Evolutionary conservation across 2,329 filamentous ascomycete species (phyloP).

Genomic region (Epichloe uncinata): DNA sequence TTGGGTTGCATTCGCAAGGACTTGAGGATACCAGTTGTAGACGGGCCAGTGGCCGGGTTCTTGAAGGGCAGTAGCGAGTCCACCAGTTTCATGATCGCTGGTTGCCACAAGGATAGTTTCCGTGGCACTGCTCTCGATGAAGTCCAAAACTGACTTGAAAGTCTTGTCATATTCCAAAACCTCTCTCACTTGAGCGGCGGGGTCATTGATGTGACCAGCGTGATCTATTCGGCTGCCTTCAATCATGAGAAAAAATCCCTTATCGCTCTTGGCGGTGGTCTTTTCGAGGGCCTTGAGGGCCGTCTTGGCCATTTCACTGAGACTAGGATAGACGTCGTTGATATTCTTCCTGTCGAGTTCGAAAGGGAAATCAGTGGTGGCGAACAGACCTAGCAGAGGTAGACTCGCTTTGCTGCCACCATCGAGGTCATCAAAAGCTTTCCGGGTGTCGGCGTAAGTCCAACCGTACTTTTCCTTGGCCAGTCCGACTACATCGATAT

Average conservation of each 20-base stretch:
- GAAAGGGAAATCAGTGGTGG: slow-evolving; percentile 71
- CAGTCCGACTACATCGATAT: slow-evolving; percentile 58
- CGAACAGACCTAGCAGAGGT: slow-evolving; percentile 78
- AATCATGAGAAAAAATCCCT: slow-evolving; percentile 98
- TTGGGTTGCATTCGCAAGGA: slow-evolving; percentile 63
- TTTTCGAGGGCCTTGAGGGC: slow-evolving; percentile 67
- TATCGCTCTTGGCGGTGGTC: slow-evolving; percentile 70
- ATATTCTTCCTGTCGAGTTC: slow-evolving; percentile 79
- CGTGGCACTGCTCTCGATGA: slow-evolving; percentile 58
- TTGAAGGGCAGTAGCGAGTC: slow-evolving; percentile 66
- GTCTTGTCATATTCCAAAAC: slow-evolving; percentile 90
- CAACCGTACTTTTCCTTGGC: slow-evolving; percentile 67
- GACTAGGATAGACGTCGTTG: slow-evolving; percentile 68
- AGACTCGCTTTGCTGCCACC: slow-evolving; percentile 56
- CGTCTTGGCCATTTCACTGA: slow-evolving; percentile 81
- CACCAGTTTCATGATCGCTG: slow-evolving; percentile 93
- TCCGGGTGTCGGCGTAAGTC: slow-evolving; percentile 59
- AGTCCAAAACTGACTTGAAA: slow-evolving; percentile 72
- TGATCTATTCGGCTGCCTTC: slow-evolving; percentile 95
- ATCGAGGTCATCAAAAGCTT: slow-evolving; percentile 62
- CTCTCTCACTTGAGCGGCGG: slow-evolving; percentile 74
- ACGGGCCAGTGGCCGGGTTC: slow-evolving; percentile 38
- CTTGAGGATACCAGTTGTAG: slow-evolving; percentile 68
- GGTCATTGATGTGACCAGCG: slow-evolving; percentile 76
- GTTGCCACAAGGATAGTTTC: slow-evolving; percentile 78